A percentile compares a stretch with the other conserved stretches of the same genome.
phyloP scores from a whole-genome alignment of 2,329 filamentous ascomycete genomes.

The Talaromyces sp. region DNA sequence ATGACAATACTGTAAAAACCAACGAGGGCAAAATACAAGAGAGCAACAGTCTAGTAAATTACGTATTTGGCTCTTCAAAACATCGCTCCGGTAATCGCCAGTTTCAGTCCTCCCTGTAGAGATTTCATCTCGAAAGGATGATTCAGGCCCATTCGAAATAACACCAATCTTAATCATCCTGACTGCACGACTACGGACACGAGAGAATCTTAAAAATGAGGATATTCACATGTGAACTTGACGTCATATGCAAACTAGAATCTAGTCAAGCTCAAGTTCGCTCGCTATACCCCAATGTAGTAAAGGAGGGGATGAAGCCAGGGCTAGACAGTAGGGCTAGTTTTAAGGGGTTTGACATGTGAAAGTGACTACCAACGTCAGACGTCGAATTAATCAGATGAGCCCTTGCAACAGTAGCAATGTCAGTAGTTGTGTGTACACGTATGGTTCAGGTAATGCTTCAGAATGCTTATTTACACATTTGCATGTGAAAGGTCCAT shows the following conservation, averaged over 20 bases:
- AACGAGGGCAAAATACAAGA: not conserved
- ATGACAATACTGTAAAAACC: not conserved
- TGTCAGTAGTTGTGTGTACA: not conserved
- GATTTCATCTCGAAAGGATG: not conserved
- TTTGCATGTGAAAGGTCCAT: not conserved
- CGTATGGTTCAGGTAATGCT: not conserved
- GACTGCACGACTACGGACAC: not conserved
- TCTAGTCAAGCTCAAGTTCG: not conserved
- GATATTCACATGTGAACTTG: not conserved
- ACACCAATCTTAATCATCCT: not conserved
- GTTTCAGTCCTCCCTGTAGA: not conserved
- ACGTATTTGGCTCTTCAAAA: not conserved
- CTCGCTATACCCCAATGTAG: not conserved
- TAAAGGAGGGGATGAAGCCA: not conserved
- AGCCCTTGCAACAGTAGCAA: not conserved
- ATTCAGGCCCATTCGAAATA: not conserved
- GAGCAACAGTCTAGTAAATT: not conserved
- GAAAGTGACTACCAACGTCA: not conserved
- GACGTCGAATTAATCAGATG: not conserved
- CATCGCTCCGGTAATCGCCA: not conserved
- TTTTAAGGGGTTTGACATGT: not conserved
- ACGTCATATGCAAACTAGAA: not conserved
- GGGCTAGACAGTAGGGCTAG: not conserved
- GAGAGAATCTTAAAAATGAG: not conserved
- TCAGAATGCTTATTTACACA: not conserved